A percentile compares a stretch with the other conserved stretches of the same genome.
Conservation (phyloP, 805 yeast species). For the Kodamaea sagamina region DNA sequence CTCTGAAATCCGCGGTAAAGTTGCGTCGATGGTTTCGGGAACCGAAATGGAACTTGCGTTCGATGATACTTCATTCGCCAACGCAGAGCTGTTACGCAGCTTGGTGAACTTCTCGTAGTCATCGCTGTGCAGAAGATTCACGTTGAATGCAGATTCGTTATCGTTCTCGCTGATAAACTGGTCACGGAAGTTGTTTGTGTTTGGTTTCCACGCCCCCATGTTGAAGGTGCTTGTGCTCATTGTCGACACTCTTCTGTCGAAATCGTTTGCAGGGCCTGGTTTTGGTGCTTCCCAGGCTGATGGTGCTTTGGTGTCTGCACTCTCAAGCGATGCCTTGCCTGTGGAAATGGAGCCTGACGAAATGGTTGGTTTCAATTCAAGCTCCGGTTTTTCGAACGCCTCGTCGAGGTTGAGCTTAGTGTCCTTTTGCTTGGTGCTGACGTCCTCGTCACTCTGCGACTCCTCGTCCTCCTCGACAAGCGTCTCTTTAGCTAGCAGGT, state of each 20-base stretch:
- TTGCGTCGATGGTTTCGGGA: slow-evolving; percentile 43
- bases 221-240: slow-evolving; percentile 37
- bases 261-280: not conserved
- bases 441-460: slow-evolving; percentile 1
- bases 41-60: slow-evolving; percentile 34
- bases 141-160: slow-evolving; percentile 36
- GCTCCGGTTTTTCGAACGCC: slow-evolving; percentile 3
- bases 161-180: slow-evolving; percentile 48
- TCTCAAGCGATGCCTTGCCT: slow-evolving; percentile 21
- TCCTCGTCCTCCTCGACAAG: slow-evolving; percentile 9
- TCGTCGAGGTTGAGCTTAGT: not conserved
- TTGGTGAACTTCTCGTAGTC: slow-evolving; percentile 39
- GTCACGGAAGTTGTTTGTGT: slow-evolving; percentile 51
- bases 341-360: slow-evolving; percentile 22
- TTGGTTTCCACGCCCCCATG: slow-evolving; percentile 62
- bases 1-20: slow-evolving; percentile 39
- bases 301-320: not conserved
- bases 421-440: not conserved
- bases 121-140: slow-evolving; percentile 23
- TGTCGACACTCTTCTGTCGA: slow-evolving; percentile 34
- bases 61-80: slow-evolving; percentile 20
- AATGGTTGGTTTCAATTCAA: slow-evolving; percentile 14
- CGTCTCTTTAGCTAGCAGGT: not conserved
- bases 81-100: slow-evolving; percentile 22
- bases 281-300: not conserved